Evolutionary conservation across 345 rosid genomes (phyloP), one percentile per base, ranked within the genome.

Genomic region (Citrus reticulata): DNA sequence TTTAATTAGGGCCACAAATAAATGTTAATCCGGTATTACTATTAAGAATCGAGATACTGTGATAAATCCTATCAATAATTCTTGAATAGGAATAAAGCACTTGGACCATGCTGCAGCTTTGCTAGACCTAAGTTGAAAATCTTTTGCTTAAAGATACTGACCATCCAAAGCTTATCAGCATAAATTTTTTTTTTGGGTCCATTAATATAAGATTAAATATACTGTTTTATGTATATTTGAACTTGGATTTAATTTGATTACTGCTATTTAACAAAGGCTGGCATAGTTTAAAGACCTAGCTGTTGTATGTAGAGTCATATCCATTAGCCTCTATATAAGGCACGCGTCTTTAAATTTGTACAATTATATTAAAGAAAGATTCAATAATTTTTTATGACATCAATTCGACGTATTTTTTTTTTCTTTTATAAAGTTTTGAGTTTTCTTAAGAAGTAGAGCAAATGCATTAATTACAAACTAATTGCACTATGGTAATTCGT

Each of bases 91-190:
- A 22, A 72, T 34, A 55, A 72, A 72, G 29, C 35, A 6, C 6
- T 4, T 59, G 35, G 64, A 40, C 68, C 51, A 74, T n/a, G 78
- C 54, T 35, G 64, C 72, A 51, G 35, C 61, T 74, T 55, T 42
- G 59, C 37, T 64, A 42, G 16, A 40, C 54, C 64, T 20, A 64
- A 58, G 55, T 6, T 30, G 63, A 61, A 73, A 74, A 72, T 67
- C 70, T 54, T n/a, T 49, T 39, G 57, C 37, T 9, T 46, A 82
- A 63, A 14, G 75, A 37, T 39, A 58, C 79, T 82, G 78, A 42
- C 77, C 71, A 59, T 34, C 51, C 30, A 75, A 70, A 57, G 11
- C 60, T 67, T 74, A 54, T 80, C 71, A 0, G 19, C 35, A 70
- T 70, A 60, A 1, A 2, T 46, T 69, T 69, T 30, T 30, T 34